Evolutionary conservation across 1,284 basidiomycete species (phyloP), one percentile per base, ranked within the genome.

Genomic region (Apiotrichum gracile): DNA sequence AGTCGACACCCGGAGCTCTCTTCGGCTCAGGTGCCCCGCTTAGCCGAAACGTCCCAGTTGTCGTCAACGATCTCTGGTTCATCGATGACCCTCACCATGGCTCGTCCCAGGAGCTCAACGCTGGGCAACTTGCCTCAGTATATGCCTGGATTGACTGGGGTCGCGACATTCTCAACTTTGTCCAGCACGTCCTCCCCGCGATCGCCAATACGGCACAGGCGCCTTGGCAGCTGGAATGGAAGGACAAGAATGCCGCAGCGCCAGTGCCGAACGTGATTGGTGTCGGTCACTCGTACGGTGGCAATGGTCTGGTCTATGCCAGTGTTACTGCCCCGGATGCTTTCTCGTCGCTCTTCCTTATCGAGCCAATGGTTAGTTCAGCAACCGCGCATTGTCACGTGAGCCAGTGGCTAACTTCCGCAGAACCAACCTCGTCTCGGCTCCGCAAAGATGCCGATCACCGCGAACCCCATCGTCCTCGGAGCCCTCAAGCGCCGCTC

Each of bases 231-330:
- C 46, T 57, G 9, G 43, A n/a, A 10, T 57, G 55, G 55, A 7
- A 27, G 25, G 51, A 46, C 25, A 35, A 41, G 31, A 12, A 33
- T 4, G 27, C 27, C 10, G 29, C n/a, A 4, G 12, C 48, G 16
- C 34, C 35, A 17, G 38, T 44, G 5, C 19, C n/a, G 16, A 41
- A 40, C 42, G 56, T 71, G 22, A 55, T 91, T 22, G 82, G 78
- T 1, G 72, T 91, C 3, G 91, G 88, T 0, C 90, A 94, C 68
- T 92, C 88, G 0, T 84, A 87, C 55, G 87, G 89, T 25, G 88
- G 86, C 3, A 85, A 83, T 60, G 81, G 82, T 5, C 78, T 80
- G 78, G 62, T 68, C 8, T 78, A 85, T 24, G 84, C 83, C 1
- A 84, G 86, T 8, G 58, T 84, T 19, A 78, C 80, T 14, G 73